Evolutionary conservation across 2,329 filamentous ascomycete genomes (phyloP).

Genomic region (Boeremia lycopersici): DNA sequence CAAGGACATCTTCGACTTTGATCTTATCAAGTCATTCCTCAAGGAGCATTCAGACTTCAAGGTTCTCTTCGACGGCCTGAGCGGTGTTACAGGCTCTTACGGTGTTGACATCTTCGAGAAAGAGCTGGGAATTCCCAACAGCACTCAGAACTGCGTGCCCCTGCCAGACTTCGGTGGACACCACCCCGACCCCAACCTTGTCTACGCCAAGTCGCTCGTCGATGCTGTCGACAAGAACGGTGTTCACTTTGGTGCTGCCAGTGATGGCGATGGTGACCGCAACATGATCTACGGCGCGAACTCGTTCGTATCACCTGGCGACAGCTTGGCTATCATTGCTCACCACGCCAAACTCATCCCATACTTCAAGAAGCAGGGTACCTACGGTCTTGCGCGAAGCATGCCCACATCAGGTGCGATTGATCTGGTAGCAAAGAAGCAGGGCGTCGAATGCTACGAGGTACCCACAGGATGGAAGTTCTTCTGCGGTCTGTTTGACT

Average conservation of each 20-base stretch:
- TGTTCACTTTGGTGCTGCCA: slow-evolving; percentile 95
- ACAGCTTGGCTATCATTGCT: slow-evolving; percentile 96
- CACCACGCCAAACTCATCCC: slow-evolving; percentile 96
- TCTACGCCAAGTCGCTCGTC: slow-evolving; percentile 93
- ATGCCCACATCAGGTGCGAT: slow-evolving; percentile 98
- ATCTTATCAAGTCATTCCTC: slow-evolving; percentile 94
- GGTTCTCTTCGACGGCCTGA: slow-evolving; percentile 92
- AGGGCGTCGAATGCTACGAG: slow-evolving; percentile 90
- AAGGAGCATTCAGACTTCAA: slow-evolving; percentile 88
- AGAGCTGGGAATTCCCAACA: slow-evolving; percentile 82
- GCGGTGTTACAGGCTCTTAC: slow-evolving; percentile 94
- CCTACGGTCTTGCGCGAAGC: slow-evolving; percentile 91
- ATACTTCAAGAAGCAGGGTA: slow-evolving; percentile 97
- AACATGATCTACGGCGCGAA: slow-evolving; percentile 99
- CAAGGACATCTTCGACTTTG: slow-evolving; percentile 98
- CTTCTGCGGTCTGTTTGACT: slow-evolving; percentile 94
- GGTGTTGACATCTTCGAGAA: slow-evolving; percentile 93
- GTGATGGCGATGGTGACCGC: slow-evolving; percentile 95
- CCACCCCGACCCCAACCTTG: slow-evolving; percentile 97
- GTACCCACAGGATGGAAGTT: slow-evolving; percentile 99
- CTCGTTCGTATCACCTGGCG: slow-evolving; percentile 93
- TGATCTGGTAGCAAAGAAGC: slow-evolving; percentile 93
- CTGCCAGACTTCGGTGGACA: slow-evolving; percentile 95
- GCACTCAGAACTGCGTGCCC: slow-evolving; percentile 89
- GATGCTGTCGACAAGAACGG: slow-evolving; percentile 89